Percentiles rank a stretch among this genome's conserved stretches.
Conservation (phyloP, 2,329 filamentous ascomycete genomes). For the Fonsecaea pedrosoi region DNA sequence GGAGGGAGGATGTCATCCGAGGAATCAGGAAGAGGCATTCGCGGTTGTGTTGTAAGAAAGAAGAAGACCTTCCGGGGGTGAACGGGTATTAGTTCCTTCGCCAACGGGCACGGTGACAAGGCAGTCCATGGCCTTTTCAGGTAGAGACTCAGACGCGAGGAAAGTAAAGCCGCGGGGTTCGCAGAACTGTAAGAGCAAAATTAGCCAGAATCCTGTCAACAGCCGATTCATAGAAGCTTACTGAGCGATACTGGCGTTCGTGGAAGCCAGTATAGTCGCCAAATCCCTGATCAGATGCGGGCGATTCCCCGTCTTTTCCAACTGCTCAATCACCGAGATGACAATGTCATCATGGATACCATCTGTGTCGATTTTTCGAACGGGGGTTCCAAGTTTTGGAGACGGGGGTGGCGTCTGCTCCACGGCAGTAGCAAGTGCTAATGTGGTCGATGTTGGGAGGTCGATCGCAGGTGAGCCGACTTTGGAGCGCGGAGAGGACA, state of each 20-base stretch:
- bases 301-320: conserved; percentile 87
- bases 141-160: conserved; percentile 86
- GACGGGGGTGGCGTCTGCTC: conserved; percentile 82
- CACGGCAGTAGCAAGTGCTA: conserved; percentile 44
- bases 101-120: conserved; percentile 80
- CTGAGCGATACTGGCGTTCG: conserved; percentile 87
- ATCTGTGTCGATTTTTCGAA: conserved; percentile 73
- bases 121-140: conserved; percentile 86
- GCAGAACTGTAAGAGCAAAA: conserved; percentile 72
- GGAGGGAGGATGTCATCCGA: conserved; percentile 59
- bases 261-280: conserved; percentile 75
- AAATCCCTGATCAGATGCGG: conserved; percentile 96
- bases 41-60: conserved; percentile 87
- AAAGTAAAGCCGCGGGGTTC: conserved; percentile 93
- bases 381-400: conserved; percentile 56
- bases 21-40: conserved; percentile 77
- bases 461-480: conserved; percentile 52
- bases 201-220: conserved; percentile 38
- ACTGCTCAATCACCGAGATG: conserved; percentile 82
- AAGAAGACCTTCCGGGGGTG: conserved; percentile 97
- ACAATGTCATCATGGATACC: conserved; percentile 95
- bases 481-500: conserved; percentile 46
- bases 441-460: conserved; percentile 45
- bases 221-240: conserved; percentile 59
- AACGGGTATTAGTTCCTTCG: conserved; percentile 89